These are phyloP conservation scores for Podaxis rugospora DNA, from an alignment of 768 basidiomycete genomes.

Conservation along the genomic window DNA sequence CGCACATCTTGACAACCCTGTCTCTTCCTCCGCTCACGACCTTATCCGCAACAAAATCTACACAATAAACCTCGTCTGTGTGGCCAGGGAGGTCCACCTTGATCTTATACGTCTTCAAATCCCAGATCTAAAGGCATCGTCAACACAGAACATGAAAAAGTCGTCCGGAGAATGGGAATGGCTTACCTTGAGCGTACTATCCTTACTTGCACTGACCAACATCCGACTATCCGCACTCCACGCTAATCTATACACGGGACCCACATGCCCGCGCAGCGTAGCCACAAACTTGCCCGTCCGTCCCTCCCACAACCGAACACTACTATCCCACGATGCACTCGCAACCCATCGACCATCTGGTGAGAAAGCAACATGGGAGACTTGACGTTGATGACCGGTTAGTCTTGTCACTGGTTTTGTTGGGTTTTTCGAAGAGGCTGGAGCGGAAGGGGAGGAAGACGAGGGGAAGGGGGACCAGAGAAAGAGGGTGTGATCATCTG, in stretches of 20 bases:
- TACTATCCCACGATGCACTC: slow-evolving; percentile 86
- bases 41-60: slow-evolving; percentile 98
- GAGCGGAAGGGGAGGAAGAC: slow-evolving; percentile 23
- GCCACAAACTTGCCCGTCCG: slow-evolving; percentile 84
- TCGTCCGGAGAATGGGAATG: slow-evolving; percentile 8
- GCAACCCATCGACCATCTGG: slow-evolving; percentile 93
- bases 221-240: slow-evolving; percentile 95
- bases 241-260: slow-evolving; percentile 88
- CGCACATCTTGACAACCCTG: slow-evolving; percentile 89
- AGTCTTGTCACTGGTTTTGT: slow-evolving; percentile 59
- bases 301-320: slow-evolving; percentile 90
- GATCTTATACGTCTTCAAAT: slow-evolving; percentile 93
- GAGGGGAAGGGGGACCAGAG: slow-evolving; percentile 84
- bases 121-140: slow-evolving; percentile 70
- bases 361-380: slow-evolving; percentile 91
- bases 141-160: neutral
- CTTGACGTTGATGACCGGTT: slow-evolving; percentile 93
- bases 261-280: slow-evolving; percentile 88
- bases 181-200: slow-evolving; percentile 89
- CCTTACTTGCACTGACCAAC: slow-evolving; percentile 93
- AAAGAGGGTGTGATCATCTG: slow-evolving; percentile 97
- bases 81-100: slow-evolving; percentile 93
- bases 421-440: slow-evolving; percentile 23
- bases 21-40: slow-evolving; percentile 97
- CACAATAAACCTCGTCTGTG: slow-evolving; percentile 97